These are phyloP conservation scores for Gymnopus androsaceus DNA, from an alignment of 1,284 basidiomycete species.

Conservation along the genomic window DNA sequence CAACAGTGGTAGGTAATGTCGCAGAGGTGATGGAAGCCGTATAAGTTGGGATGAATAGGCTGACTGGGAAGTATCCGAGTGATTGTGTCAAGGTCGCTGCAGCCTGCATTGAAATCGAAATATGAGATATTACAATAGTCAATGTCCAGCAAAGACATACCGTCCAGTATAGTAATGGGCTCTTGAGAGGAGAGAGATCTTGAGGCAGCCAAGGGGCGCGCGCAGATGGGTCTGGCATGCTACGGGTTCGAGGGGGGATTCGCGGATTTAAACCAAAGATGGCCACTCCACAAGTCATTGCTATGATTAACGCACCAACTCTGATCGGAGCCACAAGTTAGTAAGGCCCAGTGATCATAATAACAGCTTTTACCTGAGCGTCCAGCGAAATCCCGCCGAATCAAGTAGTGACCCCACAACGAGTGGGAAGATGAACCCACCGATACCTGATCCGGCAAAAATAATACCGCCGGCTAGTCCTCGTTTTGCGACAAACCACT, in stretches of 20 bases:
- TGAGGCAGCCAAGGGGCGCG: neutral
- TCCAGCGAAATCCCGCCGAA: neutral
- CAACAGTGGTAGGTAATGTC: neutral
- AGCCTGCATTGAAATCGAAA: neutral
- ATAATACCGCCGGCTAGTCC: slow-evolving; percentile 2
- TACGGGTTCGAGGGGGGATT: neutral
- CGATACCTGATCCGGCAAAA: neutral
- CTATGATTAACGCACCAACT: neutral
- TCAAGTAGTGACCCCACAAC: neutral
- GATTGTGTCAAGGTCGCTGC: neutral
- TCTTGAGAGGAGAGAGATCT: neutral
- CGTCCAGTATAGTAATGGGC: neutral
- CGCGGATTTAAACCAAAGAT: neutral
- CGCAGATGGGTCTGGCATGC: neutral
- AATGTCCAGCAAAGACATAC: neutral
- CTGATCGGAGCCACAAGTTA: neutral
- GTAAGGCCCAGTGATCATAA: neutral
- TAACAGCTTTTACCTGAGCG: neutral
- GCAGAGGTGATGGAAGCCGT: neutral
- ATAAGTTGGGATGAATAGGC: slow-evolving; percentile 1
- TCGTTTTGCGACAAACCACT: neutral
- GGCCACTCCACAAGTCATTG: neutral
- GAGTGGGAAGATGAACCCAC: slow-evolving; percentile 5
- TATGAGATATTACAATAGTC: neutral
- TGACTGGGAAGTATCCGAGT: neutral